Conservation (phyloP, 164 flowering plant species). For the Euptelea pleiosperma region DNA sequence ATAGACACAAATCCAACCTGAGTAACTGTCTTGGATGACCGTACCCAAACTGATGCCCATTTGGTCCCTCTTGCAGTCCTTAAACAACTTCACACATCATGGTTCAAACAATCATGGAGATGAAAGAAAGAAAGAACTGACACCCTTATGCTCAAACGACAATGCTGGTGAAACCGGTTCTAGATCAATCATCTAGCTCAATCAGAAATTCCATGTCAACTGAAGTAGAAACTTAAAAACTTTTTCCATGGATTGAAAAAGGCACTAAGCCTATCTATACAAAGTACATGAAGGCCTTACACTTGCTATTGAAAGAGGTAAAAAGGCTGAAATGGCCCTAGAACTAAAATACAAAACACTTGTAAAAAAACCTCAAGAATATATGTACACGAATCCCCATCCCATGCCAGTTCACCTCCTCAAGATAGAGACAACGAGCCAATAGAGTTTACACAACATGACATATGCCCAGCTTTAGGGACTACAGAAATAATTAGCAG, state of each 20-base stretch:
- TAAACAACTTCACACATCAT: too few relatives aligned
- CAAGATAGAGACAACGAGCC: not conserved
- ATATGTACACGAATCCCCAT: conserved; percentile 9
- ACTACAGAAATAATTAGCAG: not conserved
- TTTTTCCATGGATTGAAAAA: not conserved
- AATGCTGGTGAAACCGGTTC: too few relatives aligned
- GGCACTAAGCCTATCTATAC: not conserved
- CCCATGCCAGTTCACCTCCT: not conserved
- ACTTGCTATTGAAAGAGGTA: not conserved
- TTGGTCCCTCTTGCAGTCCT: too few relatives aligned
- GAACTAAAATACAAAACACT: not conserved
- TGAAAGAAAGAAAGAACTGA: too few relatives aligned
- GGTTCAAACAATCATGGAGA: too few relatives aligned
- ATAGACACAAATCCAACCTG: too few relatives aligned
- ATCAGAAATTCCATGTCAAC: too few relatives aligned
- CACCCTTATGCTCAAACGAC: too few relatives aligned
- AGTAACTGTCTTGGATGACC: too few relatives aligned
- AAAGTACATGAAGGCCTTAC: conserved; percentile 1
- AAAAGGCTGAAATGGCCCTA: not conserved
- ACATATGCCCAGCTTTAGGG: conserved; percentile 7
- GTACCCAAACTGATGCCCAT: not conserved
- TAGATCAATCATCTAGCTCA: too few relatives aligned
- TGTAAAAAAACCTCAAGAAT: not conserved
- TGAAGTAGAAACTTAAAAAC: too few relatives aligned
- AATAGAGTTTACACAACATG: not conserved